A percentile compares a stretch with the other conserved stretches of the same genome.
phyloP scores from a whole-genome alignment of 306 rosid genomes.

The Elaeagnus macrophylla region DNA sequence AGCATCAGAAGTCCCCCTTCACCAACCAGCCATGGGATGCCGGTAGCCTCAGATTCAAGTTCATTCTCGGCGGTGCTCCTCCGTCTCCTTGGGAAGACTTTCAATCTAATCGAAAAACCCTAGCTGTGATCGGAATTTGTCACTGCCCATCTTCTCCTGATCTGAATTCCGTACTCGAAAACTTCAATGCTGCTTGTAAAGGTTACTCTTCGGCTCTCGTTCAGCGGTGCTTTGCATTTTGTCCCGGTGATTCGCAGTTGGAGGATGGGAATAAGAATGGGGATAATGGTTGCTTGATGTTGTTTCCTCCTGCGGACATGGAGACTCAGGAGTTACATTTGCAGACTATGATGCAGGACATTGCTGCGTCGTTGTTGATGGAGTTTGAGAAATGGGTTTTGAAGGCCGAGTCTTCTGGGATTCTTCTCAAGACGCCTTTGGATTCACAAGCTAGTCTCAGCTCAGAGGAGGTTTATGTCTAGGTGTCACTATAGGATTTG shows the following conservation, averaged over 20 bases:
- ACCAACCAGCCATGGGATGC: constrained; percentile 88
- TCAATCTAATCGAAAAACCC: constrained; percentile 81
- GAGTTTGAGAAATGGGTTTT: constrained; percentile 98
- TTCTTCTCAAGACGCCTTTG: constrained; percentile 89
- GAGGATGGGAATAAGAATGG: constrained; percentile 76
- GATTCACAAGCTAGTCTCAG: constrained; percentile 99
- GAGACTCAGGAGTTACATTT: constrained; percentile 73
- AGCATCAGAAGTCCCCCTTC: constrained; percentile 92
- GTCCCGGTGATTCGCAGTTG: constrained; percentile 82
- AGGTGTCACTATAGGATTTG: constrained; percentile 64
- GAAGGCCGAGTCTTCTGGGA: constrained; percentile 91
- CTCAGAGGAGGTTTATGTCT: constrained; percentile 99
- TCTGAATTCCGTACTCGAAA: constrained; percentile 49
- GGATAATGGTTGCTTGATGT: constrained; percentile 45
- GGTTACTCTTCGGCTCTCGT: constrained; percentile 64
- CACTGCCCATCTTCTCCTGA: constrained; percentile 93
- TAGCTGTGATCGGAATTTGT: constrained; percentile 70
- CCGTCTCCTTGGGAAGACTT: constrained; percentile 96
- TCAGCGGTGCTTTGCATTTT: constrained; percentile 81
- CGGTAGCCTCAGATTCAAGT: constrained; percentile 74
- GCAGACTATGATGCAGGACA: constrained; percentile 96
- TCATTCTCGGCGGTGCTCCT: constrained; percentile 71
- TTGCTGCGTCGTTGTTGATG: constrained; percentile 86
- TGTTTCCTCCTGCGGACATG: constrained; percentile 93
- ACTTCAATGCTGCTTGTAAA: constrained; percentile 41